Evolutionary conservation across 2,329 filamentous ascomycete species (phyloP).

Genomic region (Aspergillus chevalieri): DNA sequence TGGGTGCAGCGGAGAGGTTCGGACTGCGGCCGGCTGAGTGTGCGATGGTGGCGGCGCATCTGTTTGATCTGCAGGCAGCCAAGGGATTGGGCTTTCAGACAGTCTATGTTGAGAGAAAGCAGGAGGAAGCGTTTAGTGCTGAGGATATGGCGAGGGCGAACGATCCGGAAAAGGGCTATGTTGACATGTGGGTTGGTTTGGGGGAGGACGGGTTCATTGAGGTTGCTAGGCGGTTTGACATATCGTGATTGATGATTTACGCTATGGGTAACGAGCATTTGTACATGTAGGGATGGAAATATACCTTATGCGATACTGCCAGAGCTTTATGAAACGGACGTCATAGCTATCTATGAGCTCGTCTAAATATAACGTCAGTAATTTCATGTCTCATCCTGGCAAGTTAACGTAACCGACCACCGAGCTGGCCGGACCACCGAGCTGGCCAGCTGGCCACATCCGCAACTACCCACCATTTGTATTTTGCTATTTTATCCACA

Average conservation of each 20-base stretch:
- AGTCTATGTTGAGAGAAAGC: constrained; percentile 64
- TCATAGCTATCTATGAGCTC: too few species aligned
- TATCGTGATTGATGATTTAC: constrained; percentile 2
- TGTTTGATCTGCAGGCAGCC: constrained; percentile 63
- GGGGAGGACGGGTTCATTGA: constrained; percentile 49
- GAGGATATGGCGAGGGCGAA: constrained; percentile 49
- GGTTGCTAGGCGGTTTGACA: constrained; percentile 45
- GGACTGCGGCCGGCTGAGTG: constrained; percentile 55
- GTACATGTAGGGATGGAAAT: too few species aligned
- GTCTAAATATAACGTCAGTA: too few species aligned
- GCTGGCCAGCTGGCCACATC: too few species aligned
- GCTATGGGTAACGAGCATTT: too few species aligned
- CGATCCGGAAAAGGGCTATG: constrained; percentile 48
- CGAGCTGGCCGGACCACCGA: too few species aligned
- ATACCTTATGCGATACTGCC: too few species aligned
- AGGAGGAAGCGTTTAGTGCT: constrained; percentile 58
- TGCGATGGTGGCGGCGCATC: constrained; percentile 71
- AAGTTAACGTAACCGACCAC: too few species aligned
- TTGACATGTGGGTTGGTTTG: constrained; percentile 57
- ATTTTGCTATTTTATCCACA: too few species aligned
- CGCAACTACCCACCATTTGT: too few species aligned
- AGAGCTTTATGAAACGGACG: too few species aligned
- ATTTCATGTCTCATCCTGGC: too few species aligned
- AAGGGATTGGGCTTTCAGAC: constrained; percentile 60
- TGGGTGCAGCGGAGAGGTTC: constrained; percentile 58